A percentile compares a stretch with the other conserved stretches of the same genome.
Evolutionary conservation across 1,284 basidiomycete genomes (phyloP).

Genomic region (Malassezia japonica): DNA sequence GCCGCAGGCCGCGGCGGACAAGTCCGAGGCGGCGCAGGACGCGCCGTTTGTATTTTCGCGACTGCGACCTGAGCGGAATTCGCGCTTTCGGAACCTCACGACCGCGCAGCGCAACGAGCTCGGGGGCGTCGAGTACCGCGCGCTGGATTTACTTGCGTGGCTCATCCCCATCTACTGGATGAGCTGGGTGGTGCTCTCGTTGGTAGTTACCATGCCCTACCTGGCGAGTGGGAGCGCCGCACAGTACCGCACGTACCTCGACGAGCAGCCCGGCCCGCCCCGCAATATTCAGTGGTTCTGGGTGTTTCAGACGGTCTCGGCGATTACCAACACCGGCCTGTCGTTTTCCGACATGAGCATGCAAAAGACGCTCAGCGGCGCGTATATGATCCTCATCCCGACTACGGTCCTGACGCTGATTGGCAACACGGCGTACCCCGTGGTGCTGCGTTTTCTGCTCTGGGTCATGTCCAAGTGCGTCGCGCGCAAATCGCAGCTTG

Average conservation of each 20-base stretch:
- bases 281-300: slow-evolving; percentile 59
- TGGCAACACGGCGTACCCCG: slow-evolving; percentile 70
- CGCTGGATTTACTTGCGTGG: slow-evolving; percentile 61
- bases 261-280: slow-evolving; percentile 48
- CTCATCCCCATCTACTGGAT: slow-evolving; percentile 35
- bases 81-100: slow-evolving; percentile 69
- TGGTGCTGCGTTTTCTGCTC: slow-evolving; percentile 47
- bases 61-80: too few relatives aligned
- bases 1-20: too few relatives aligned
- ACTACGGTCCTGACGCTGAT: slow-evolving; percentile 64
- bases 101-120: slow-evolving; percentile 79
- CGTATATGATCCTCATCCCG: slow-evolving; percentile 67
- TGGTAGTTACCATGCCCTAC: slow-evolving; percentile 40
- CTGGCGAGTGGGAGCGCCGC: slow-evolving; percentile 29
- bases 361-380: slow-evolving; percentile 67
- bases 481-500: slow-evolving; percentile 56
- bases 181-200: slow-evolving; percentile 21
- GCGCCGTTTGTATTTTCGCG: too few relatives aligned
- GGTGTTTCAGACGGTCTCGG: slow-evolving; percentile 72
- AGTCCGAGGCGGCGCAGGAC: too few relatives aligned
- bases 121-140: slow-evolving; percentile 89
- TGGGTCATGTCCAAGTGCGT: slow-evolving; percentile 65
- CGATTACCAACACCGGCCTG: slow-evolving; percentile 79
- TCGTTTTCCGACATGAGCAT: slow-evolving; percentile 82
- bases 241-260: slow-evolving; percentile 30